phyloP scores from a whole-genome alignment of 495 filamentous ascomycete genomes.

The Penicillium diatomitis region DNA sequence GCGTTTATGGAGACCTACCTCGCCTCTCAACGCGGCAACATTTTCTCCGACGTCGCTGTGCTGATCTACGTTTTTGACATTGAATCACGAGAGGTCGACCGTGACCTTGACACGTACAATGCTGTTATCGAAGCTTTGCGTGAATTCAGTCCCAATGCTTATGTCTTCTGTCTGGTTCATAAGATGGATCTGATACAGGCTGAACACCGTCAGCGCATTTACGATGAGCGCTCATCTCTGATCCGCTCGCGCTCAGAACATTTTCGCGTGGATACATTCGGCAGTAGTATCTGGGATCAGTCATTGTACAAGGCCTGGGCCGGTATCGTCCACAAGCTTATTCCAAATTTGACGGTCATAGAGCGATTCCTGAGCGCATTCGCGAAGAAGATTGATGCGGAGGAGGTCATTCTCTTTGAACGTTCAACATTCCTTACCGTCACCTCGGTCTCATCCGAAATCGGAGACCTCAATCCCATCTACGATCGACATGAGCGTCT shows the following conservation, averaged over 20 bases:
- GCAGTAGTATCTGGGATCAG: slow-evolving; percentile 97
- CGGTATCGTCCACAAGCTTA: slow-evolving; percentile 88
- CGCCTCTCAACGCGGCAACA: slow-evolving; percentile 82
- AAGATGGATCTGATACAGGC: slow-evolving; percentile 97
- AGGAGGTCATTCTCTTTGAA: slow-evolving; percentile 93
- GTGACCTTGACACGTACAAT: slow-evolving; percentile 82
- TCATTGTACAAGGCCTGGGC: slow-evolving; percentile 98
- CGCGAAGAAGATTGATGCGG: slow-evolving; percentile 74
- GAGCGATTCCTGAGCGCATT: slow-evolving; percentile 72
- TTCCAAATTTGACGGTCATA: slow-evolving; percentile 85
- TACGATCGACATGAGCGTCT: slow-evolving; percentile 91
- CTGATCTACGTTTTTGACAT: slow-evolving; percentile 99
- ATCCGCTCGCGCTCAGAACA: slow-evolving; percentile 67
- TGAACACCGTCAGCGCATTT: slow-evolving; percentile 65
- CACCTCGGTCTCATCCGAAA: slow-evolving; percentile 64
- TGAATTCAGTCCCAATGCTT: slow-evolving; percentile 75
- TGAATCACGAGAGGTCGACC: slow-evolving; percentile 84
- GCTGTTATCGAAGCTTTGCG: slow-evolving; percentile 75
- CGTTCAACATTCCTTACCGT: slow-evolving; percentile 93
- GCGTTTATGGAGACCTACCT: slow-evolving; percentile 98
- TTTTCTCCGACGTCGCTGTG: slow-evolving; percentile 93
- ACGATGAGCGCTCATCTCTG: slow-evolving; percentile 63
- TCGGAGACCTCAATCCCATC: slow-evolving; percentile 72
- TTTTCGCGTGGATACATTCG: slow-evolving; percentile 65
- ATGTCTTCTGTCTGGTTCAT: slow-evolving; percentile 89